Evolutionary conservation across 345 rosid species (phyloP).

Genomic region (Microthlaspi erraticum): DNA sequence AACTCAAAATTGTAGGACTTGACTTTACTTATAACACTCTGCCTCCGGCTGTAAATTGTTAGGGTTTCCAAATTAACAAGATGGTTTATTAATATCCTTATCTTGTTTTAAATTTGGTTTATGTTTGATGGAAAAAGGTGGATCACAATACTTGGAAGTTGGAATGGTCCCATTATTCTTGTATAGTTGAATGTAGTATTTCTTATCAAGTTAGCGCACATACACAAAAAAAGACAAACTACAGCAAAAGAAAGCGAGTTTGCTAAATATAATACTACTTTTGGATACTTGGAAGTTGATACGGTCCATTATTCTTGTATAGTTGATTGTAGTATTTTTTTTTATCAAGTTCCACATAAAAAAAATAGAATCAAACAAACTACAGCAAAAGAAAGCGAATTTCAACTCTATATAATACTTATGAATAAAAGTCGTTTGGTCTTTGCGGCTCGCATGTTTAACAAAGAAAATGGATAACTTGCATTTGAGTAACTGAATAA

Average conservation of each 20-base stretch:
- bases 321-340: slow-evolving; percentile 14
- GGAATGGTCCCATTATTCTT: slow-evolving; percentile 24
- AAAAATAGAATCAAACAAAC: not conserved
- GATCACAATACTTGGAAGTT: slow-evolving; percentile 4
- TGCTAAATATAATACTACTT: not conserved
- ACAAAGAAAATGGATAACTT: slow-evolving; percentile 21
- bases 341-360: slow-evolving; percentile 12
- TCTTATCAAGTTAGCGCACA: slow-evolving; percentile 18
- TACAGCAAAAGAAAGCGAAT: not conserved
- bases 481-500: slow-evolving; percentile 1
- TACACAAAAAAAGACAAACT: not conserved
- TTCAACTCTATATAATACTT: not conserved
- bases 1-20: not conserved
- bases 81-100: slow-evolving; percentile 1
- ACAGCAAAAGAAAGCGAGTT: not conserved
- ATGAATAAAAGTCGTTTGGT: slow-evolving; percentile 23
- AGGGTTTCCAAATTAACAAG: not conserved
- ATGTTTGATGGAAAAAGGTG: not conserved
- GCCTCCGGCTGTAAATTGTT: slow-evolving; percentile 5
- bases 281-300: not conserved
- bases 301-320: slow-evolving; percentile 18
- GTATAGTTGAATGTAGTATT: slow-evolving; percentile 11
- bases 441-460: slow-evolving; percentile 20
- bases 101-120: not conserved
- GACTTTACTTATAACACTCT: not conserved